Evolutionary conservation across 257 asterid genomes (phyloP).

Genomic region (Scutellaria galericulata): DNA sequence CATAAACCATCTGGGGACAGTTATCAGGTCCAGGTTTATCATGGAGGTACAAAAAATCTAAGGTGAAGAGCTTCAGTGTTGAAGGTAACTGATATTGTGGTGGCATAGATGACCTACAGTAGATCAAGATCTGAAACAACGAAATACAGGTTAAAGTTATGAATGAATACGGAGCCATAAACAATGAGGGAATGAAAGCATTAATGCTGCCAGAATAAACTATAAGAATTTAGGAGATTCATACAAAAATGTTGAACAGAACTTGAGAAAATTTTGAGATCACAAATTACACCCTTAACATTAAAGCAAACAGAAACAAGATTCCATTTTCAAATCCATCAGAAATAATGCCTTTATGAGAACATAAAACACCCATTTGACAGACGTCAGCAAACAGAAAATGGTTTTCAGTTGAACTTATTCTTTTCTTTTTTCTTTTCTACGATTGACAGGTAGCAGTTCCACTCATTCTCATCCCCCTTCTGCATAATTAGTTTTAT

Average conservation of each 20-base stretch:
- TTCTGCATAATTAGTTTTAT: slow-evolving; percentile 10
- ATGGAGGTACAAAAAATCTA: slow-evolving; percentile 89
- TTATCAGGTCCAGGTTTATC: slow-evolving; percentile 95
- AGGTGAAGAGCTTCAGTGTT: slow-evolving; percentile 73
- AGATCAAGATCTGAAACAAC: slow-evolving; percentile 66
- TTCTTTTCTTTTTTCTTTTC: neutral
- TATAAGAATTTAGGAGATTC: neutral
- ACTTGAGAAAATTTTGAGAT: neutral
- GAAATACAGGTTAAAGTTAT: slow-evolving; percentile 25
- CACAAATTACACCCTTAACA: neutral
- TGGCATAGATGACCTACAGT: slow-evolving; percentile 79
- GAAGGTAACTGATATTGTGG: slow-evolving; percentile 75
- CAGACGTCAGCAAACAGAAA: neutral
- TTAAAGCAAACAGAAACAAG: neutral
- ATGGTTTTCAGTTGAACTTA: neutral
- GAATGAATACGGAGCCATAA: neutral
- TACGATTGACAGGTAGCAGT: neutral
- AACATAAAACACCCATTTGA: slow-evolving; percentile 10
- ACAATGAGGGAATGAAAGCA: neutral
- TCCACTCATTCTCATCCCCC: neutral
- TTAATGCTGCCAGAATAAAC: neutral
- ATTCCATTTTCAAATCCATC: neutral
- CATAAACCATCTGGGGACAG: slow-evolving; percentile 89
- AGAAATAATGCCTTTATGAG: neutral
- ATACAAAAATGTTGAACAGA: neutral